Percentiles rank a stretch among this genome's conserved stretches.
phyloP scores from a whole-genome alignment of 805 yeast species.

The Saccharomycopsis javanensis region DNA sequence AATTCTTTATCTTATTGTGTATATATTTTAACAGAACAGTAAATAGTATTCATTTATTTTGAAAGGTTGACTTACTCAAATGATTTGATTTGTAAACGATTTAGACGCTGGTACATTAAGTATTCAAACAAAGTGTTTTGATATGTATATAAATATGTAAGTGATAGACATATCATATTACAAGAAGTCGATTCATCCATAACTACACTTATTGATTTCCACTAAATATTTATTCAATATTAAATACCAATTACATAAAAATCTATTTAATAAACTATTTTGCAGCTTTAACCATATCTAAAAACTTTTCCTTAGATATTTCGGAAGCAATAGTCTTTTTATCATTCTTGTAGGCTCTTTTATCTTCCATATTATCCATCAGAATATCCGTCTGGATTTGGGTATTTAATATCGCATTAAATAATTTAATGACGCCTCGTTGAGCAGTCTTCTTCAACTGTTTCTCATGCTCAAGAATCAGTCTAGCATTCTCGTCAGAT shows the following conservation, averaged over 20 bases:
- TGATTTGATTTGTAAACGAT: too few species aligned
- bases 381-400: constrained; percentile 45
- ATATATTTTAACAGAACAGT: too few species aligned
- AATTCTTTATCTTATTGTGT: too few species aligned
- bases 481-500: constrained; percentile 44
- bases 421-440: constrained; percentile 75
- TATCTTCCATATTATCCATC: constrained; percentile 26
- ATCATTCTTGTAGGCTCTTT: constrained; percentile 31
- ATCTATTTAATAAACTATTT: constrained; percentile 23
- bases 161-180: too few species aligned
- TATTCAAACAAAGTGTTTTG: too few species aligned
- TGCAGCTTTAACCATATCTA: constrained; percentile 78
- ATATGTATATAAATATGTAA: too few species aligned
- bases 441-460: constrained; percentile 72
- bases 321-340: constrained; percentile 61
- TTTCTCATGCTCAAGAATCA: constrained; percentile 55
- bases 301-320: constrained; percentile 78
- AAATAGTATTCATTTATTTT: too few species aligned
- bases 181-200: too few species aligned
- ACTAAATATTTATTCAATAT: too few species aligned
- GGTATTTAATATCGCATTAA: constrained; percentile 73
- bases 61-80: too few species aligned
- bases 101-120: too few species aligned
- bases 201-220: not conserved
- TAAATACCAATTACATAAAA: not conserved